These are phyloP conservation scores for Boletus pseudopeckii DNA, from an alignment of 768 basidiomycete genomes.

Conservation along the genomic window DNA sequence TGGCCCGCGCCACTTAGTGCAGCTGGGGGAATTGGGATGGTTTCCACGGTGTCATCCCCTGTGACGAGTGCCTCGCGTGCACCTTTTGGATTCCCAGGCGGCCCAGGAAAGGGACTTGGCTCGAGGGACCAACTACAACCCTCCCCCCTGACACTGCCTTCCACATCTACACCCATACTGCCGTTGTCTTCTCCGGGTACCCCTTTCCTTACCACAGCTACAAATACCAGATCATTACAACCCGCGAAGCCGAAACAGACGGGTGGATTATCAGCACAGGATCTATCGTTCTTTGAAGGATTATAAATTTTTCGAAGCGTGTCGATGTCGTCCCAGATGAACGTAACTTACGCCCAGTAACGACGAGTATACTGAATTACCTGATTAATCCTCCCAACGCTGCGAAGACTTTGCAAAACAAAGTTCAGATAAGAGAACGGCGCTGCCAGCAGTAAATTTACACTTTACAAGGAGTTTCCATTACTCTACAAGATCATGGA, in stretches of 20 bases:
- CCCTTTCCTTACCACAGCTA: slow-evolving; percentile 7
- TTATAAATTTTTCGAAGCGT: slow-evolving; percentile 33
- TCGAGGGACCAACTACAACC: slow-evolving; percentile 13
- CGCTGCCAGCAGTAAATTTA: neutral
- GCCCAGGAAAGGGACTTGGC: slow-evolving; percentile 2
- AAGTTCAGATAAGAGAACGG: neutral
- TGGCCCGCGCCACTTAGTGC: neutral
- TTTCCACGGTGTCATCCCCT: neutral
- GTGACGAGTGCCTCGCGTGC: neutral
- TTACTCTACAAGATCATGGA: neutral
- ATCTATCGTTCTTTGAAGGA: slow-evolving; percentile 86
- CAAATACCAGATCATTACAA: slow-evolving; percentile 8
- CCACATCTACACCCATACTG: slow-evolving; percentile 17
- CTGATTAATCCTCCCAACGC: neutral
- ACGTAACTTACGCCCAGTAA: neutral
- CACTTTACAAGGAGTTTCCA: neutral
- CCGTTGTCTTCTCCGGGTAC: slow-evolving; percentile 12
- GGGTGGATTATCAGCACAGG: slow-evolving; percentile 77
- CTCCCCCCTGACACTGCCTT: slow-evolving; percentile 12
- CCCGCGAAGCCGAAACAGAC: slow-evolving; percentile 23
- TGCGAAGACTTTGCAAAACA: neutral
- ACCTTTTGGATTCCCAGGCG: slow-evolving; percentile 2
- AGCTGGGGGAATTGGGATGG: neutral
- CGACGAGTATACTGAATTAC: neutral
- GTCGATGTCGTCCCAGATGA: neutral